phyloP scores from a whole-genome alignment of 352 stramenopile genomes.

The Globisporangium yorkense region DNA sequence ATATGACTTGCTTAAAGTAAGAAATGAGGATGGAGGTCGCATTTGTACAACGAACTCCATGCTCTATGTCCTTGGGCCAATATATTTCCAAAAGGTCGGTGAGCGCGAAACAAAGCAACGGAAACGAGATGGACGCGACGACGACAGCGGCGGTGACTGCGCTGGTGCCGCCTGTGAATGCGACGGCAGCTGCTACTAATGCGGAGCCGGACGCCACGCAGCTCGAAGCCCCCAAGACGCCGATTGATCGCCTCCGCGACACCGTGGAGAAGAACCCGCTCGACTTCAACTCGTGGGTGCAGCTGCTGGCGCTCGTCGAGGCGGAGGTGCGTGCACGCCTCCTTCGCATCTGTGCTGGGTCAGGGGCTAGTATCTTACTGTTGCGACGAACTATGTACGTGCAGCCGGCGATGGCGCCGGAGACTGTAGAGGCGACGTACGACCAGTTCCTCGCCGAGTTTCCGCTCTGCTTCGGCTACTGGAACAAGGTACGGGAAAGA shows the following conservation, averaged over 20 bases:
- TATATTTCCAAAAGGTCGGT: not conserved
- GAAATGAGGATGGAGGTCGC: not conserved
- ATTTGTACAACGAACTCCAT: not conserved
- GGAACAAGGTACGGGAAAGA: slow-evolving; percentile 63
- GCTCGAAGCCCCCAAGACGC: slow-evolving; percentile 19
- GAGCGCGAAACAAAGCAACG: not conserved
- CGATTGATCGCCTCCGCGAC: slow-evolving; percentile 43
- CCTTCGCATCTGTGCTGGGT: not conserved
- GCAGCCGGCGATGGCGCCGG: slow-evolving; percentile 29
- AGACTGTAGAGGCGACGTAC: slow-evolving; percentile 62
- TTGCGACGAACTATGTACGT: not conserved
- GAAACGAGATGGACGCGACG: slow-evolving; percentile 11
- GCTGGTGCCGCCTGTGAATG: not conserved
- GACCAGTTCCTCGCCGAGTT: slow-evolving; percentile 71
- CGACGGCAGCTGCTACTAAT: not conserved
- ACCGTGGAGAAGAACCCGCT: slow-evolving; percentile 61
- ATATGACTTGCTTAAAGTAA: not conserved
- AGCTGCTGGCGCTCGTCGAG: slow-evolving; percentile 64
- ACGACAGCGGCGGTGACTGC: not conserved
- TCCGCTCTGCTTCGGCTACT: slow-evolving; percentile 81
- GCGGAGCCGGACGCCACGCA: not conserved
- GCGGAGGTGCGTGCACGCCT: slow-evolving; percentile 31
- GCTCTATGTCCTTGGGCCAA: not conserved
- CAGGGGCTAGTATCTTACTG: too few species aligned
- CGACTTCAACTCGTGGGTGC: slow-evolving; percentile 78